Percentiles rank a stretch among this genome's conserved stretches.
phyloP scores from a whole-genome alignment of 352 stramenopile genomes.

The Thalassiosira hispida region DNA sequence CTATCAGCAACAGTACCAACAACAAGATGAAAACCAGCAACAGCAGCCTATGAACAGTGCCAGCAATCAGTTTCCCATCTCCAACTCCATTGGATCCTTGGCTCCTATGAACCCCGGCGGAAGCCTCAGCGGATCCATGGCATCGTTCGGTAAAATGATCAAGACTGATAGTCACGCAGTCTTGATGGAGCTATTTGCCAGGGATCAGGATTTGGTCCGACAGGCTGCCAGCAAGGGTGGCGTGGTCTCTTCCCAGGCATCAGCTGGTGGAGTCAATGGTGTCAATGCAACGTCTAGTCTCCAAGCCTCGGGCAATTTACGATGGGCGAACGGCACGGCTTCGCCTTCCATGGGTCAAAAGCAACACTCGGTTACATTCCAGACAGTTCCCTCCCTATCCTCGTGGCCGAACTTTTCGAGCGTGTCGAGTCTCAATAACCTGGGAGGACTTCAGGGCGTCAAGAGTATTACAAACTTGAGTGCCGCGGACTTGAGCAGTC shows the following conservation, averaged over 20 bases:
- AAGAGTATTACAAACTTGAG: slow-evolving; percentile 86
- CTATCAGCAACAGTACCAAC: slow-evolving; percentile 47
- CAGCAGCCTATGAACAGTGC: slow-evolving; percentile 46
- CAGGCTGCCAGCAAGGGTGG: slow-evolving; percentile 64
- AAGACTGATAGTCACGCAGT: slow-evolving; percentile 86
- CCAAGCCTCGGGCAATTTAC: slow-evolving; percentile 29
- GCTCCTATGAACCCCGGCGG: slow-evolving; percentile 27
- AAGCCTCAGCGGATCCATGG: slow-evolving; percentile 18
- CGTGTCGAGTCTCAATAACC: slow-evolving; percentile 81
- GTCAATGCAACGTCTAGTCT: slow-evolving; percentile 6
- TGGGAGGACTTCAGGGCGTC: slow-evolving; percentile 80
- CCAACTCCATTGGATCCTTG: slow-evolving; percentile 68
- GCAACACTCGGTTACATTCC: slow-evolving; percentile 56
- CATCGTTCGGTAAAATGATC: slow-evolving; percentile 63
- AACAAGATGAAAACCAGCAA: slow-evolving; percentile 34
- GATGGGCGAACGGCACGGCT: slow-evolving; percentile 17
- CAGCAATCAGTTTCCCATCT: slow-evolving; percentile 16
- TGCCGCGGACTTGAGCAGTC: slow-evolving; percentile 75
- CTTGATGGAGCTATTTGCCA: slow-evolving; percentile 85
- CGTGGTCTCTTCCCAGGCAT: slow-evolving; percentile 16
- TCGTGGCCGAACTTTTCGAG: slow-evolving; percentile 86
- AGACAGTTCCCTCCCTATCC: slow-evolving; percentile 68
- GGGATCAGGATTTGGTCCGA: slow-evolving; percentile 84
- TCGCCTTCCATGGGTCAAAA: slow-evolving; percentile 38
- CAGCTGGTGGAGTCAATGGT: slow-evolving; percentile 11